Evolutionary conservation across 78 protist species (phyloP).

Genomic region (Dictyostelium firmibasis): DNA sequence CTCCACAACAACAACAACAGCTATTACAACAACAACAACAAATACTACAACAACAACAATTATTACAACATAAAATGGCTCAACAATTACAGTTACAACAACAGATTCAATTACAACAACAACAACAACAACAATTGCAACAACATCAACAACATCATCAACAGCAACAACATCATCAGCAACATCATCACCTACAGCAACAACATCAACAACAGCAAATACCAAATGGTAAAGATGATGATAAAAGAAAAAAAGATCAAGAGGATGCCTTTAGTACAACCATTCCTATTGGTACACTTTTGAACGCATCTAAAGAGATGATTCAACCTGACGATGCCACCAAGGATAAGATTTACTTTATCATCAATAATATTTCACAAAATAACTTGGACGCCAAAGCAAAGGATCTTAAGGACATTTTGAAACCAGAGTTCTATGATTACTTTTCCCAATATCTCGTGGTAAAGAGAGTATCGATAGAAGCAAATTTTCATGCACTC

Average conservation of each 20-base stretch:
- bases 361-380: conserved; percentile 94
- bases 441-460: conserved; percentile 95
- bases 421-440: conserved; percentile 41
- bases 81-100: neutral
- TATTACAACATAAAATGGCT: neutral
- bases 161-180: neutral
- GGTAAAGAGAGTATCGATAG: conserved; percentile 90
- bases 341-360: conserved; percentile 92
- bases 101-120: neutral
- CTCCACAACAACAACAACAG: neutral
- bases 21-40: neutral
- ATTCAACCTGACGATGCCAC: conserved; percentile 68
- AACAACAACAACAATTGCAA: neutral
- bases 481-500: conserved; percentile 94
- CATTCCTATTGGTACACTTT: conserved; percentile 48
- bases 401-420: conserved; percentile 71
- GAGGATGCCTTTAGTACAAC: conserved; percentile 10
- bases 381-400: conserved; percentile 82
- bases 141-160: neutral
- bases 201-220: neutral
- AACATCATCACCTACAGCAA: neutral
- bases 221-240: neutral
- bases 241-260: neutral
- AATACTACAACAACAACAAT: neutral
- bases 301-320: conserved; percentile 24